Conservation (phyloP, 176 grass and related monocot species). For the Eleusine coracana region DNA sequence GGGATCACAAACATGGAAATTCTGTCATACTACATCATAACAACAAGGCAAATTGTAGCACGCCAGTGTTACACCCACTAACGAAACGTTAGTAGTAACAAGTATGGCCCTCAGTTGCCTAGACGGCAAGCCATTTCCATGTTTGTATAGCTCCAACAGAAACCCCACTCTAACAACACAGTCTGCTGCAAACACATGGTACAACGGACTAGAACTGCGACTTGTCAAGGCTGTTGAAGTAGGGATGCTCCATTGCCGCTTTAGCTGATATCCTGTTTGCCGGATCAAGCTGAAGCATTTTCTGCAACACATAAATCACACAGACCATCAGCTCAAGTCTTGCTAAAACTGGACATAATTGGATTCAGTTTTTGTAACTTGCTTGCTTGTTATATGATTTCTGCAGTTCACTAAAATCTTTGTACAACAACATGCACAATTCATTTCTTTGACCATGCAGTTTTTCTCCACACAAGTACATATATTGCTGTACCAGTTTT, state of each 20-base stretch:
- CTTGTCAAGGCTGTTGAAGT: slow-evolving; percentile 88
- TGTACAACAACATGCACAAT: background rate
- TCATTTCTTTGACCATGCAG: background rate
- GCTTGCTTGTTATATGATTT: background rate
- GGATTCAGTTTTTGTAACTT: background rate
- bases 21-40: background rate
- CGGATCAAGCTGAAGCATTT: slow-evolving; percentile 81
- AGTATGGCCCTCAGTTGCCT: slow-evolving; percentile 31
- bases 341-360: background rate
- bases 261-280: slow-evolving; percentile 31
- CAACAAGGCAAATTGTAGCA: background rate
- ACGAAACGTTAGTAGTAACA: slow-evolving; percentile 9
- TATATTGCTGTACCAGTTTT: background rate
- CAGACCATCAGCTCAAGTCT: background rate
- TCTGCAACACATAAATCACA: slow-evolving; percentile 46
- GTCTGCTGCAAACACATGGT: background rate
- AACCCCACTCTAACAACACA: too few species aligned
- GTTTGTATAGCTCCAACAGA: background rate
- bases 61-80: background rate
- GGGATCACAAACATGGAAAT: background rate
- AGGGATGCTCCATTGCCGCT: slow-evolving; percentile 52
- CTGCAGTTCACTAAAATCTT: background rate
- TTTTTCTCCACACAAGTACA: background rate
- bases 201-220: slow-evolving; percentile 71
- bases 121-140: slow-evolving; percentile 40